A percentile compares a stretch with the other conserved stretches of the same genome.
Evolutionary conservation across 805 yeast genomes (phyloP).

Genomic region (Wickerhamiella parazyma): DNA sequence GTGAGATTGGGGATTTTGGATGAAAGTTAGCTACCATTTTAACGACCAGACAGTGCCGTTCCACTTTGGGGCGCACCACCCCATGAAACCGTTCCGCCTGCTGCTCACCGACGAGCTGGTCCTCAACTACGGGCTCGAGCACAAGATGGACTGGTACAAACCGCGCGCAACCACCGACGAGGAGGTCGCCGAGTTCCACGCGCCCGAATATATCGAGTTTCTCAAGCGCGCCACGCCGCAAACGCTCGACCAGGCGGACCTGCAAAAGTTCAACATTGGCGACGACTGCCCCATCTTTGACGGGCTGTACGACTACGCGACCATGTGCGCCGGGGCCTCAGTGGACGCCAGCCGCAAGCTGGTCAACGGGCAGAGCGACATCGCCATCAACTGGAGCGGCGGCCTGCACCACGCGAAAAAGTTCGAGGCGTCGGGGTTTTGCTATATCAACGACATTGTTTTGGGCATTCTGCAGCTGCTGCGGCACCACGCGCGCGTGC

Average conservation of each 20-base stretch:
- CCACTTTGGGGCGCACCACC: conserved; percentile 88
- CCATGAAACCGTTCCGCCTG: conserved; percentile 95
- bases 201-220: conserved; percentile 74
- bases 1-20: too few species aligned
- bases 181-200: conserved; percentile 70
- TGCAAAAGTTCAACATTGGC: conserved; percentile 72
- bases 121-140: conserved; percentile 69
- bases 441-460: conserved; percentile 83
- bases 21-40: conserved; percentile 66
- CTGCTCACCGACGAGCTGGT: conserved; percentile 90
- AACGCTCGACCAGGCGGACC: conserved; percentile 41
- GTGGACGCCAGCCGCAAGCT: conserved; percentile 81
- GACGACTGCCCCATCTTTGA: conserved; percentile 93
- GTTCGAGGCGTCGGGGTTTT: conserved; percentile 79
- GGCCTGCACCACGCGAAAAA: conserved; percentile 90
- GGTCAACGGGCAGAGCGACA: conserved; percentile 70
- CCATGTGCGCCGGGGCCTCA: conserved; percentile 78
- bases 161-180: conserved; percentile 73
- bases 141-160: conserved; percentile 76
- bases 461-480: conserved; percentile 67
- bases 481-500: conserved; percentile 70
- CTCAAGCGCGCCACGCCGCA: conserved; percentile 67
- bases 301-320: conserved; percentile 78
- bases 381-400: conserved; percentile 88
- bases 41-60: conserved; percentile 68